Conservation (phyloP, 179 eudicot genomes). For the Amaranthus tricolor region DNA sequence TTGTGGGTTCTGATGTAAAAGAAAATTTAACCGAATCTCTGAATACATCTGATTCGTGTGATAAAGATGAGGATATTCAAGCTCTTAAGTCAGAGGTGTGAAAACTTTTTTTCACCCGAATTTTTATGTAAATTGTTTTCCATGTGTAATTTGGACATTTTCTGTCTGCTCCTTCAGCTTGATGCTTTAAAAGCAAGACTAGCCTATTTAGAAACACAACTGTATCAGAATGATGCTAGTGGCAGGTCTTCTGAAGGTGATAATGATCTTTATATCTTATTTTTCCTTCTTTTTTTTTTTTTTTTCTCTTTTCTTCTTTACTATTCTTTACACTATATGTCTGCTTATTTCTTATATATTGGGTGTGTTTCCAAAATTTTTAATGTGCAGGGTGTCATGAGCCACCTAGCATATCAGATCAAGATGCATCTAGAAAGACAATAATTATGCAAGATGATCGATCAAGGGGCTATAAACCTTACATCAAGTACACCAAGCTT, state of each 20-base stretch:
- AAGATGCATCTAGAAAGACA: constrained; percentile 39
- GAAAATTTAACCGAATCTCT: constrained; percentile 30
- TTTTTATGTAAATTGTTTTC: constrained; percentile 12
- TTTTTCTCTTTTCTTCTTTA: constrained; percentile 8
- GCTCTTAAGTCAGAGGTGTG: constrained; percentile 63
- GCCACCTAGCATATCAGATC: constrained; percentile 24
- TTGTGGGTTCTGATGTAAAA: constrained; percentile 19
- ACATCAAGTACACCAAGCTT: constrained; percentile 76
- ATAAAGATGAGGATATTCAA: constrained; percentile 37
- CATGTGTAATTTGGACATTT: background rate
- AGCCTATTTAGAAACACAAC: constrained; percentile 51
- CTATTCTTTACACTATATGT: constrained; percentile 6
- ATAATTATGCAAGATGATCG: constrained; percentile 35
- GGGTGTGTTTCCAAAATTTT: background rate
- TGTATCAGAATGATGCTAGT: constrained; percentile 35
- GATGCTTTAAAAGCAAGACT: constrained; percentile 54
- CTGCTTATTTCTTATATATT: constrained; percentile 9
- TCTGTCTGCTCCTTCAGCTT: constrained; percentile 41
- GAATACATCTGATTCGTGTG: constrained; percentile 20
- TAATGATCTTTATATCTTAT: constrained; percentile 6
- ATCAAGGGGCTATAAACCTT: constrained; percentile 53
- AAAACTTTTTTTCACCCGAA: constrained; percentile 20
- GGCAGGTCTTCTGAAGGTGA: constrained; percentile 22
- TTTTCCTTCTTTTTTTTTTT: background rate
- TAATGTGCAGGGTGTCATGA: constrained; percentile 34